phyloP scores from a whole-genome alignment of 2,329 filamentous ascomycete species.

The Didymella glomerata region DNA sequence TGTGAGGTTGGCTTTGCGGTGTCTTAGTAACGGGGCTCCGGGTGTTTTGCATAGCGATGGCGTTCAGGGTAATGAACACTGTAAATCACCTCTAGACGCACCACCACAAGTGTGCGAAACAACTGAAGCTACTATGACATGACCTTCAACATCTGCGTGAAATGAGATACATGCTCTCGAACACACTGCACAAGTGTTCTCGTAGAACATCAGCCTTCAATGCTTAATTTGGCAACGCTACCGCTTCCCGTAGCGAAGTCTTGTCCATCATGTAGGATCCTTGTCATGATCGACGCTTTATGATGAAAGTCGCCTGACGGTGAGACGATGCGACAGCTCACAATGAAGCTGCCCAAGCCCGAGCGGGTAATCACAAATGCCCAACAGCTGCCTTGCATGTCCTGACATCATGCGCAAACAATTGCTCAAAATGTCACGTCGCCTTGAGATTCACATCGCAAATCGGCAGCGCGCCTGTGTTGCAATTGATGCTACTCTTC shows the following conservation, averaged over 20 bases:
- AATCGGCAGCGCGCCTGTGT: neutral
- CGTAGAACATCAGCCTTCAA: neutral
- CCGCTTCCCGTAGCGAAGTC: conserved; percentile 7
- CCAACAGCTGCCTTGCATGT: neutral
- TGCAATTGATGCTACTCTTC: neutral
- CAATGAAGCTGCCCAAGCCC: conserved; percentile 7
- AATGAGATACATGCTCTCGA: neutral
- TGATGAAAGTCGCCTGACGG: conserved; percentile 16
- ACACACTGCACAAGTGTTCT: neutral
- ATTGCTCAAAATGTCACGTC: neutral
- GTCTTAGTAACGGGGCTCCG: neutral
- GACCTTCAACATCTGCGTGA: too few relatives aligned
- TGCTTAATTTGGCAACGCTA: conserved; percentile 4
- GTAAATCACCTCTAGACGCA: conserved; percentile 2
- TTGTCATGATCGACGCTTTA: conserved; percentile 12
- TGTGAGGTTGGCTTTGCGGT: neutral
- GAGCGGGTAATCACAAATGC: neutral
- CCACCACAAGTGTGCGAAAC: neutral
- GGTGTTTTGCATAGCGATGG: conserved; percentile 46
- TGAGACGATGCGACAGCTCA: conserved; percentile 11
- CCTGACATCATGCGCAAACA: neutral
- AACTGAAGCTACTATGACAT: neutral
- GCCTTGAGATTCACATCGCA: neutral
- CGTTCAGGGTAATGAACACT: conserved; percentile 24
- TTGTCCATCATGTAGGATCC: conserved; percentile 10